phyloP scores from a whole-genome alignment of 1,284 basidiomycete species.

The Tranzscheliella williamsii region DNA sequence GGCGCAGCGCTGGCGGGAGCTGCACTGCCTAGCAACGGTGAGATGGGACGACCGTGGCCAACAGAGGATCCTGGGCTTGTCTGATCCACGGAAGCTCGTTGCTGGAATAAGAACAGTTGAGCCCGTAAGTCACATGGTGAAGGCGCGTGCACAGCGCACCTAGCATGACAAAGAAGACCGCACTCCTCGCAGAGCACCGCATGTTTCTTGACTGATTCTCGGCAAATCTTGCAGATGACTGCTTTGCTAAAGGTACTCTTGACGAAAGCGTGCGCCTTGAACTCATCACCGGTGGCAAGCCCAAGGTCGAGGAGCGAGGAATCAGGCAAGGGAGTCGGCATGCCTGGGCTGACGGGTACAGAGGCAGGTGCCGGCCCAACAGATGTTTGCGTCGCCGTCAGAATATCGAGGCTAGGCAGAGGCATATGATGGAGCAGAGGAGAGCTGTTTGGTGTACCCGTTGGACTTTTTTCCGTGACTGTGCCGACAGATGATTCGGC shows the following conservation, averaged over 20 bases:
- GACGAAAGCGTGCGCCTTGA: constrained; percentile 73
- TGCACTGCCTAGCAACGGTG: constrained; percentile 9
- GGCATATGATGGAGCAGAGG: constrained; percentile 1
- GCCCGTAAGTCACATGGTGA: constrained; percentile 80
- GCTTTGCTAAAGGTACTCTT: constrained; percentile 92
- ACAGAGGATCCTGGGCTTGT: constrained; percentile 16
- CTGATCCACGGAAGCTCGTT: constrained; percentile 36
- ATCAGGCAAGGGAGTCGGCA: constrained; percentile 18
- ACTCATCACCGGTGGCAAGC: constrained; percentile 22
- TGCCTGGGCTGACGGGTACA: constrained; percentile 1
- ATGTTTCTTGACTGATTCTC: constrained; percentile 77
- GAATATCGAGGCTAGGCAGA: constrained; percentile 7
- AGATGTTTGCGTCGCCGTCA: not conserved
- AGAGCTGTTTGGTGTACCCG: constrained; percentile 11
- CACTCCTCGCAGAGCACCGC: constrained; percentile 87
- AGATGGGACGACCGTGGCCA: constrained; percentile 9
- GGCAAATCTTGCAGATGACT: constrained; percentile 82
- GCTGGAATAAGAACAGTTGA: constrained; percentile 60
- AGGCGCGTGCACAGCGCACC: constrained; percentile 75
- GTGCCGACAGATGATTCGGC: constrained; percentile 10
- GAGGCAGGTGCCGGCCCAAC: not conserved
- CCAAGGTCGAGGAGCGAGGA: constrained; percentile 38
- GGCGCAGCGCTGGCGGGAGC: constrained; percentile 6
- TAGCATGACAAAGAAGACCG: constrained; percentile 81
- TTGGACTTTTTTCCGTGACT: constrained; percentile 7